phyloP scores from a whole-genome alignment of 208 protist genomes.

The Trypanosoma melophagium region DNA sequence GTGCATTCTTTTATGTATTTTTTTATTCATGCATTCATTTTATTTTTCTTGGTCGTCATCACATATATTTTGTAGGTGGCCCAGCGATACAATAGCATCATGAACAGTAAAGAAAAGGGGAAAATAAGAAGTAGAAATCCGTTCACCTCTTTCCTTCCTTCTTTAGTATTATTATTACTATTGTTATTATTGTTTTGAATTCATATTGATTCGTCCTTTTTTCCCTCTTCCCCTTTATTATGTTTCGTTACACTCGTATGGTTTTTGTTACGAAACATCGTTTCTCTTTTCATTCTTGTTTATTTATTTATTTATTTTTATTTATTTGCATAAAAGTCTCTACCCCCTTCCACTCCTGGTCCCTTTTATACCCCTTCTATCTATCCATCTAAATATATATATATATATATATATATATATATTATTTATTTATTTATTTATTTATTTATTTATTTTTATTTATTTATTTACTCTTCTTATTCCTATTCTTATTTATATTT shows the following conservation, averaged over 20 bases:
- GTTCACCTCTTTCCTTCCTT: background rate
- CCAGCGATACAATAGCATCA: background rate
- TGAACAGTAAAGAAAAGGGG: background rate
- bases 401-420: constrained; percentile 10
- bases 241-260: background rate
- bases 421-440: too few species aligned
- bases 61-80: too few species aligned
- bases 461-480: background rate
- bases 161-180: background rate
- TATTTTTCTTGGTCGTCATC: too few species aligned
- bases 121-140: background rate
- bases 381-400: background rate
- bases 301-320: too few species aligned
- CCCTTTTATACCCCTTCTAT: too few species aligned
- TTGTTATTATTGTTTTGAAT: background rate
- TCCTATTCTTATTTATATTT: too few species aligned
- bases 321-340: too few species aligned
- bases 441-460: background rate
- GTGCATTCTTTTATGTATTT: too few species aligned
- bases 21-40: too few species aligned
- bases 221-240: background rate
- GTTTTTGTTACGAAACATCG: background rate
- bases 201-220: background rate
- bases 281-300: background rate
- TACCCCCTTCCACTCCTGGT: too few species aligned